phyloP scores from a whole-genome alignment of 306 rosid genomes.

The Ormosia emarginata region DNA sequence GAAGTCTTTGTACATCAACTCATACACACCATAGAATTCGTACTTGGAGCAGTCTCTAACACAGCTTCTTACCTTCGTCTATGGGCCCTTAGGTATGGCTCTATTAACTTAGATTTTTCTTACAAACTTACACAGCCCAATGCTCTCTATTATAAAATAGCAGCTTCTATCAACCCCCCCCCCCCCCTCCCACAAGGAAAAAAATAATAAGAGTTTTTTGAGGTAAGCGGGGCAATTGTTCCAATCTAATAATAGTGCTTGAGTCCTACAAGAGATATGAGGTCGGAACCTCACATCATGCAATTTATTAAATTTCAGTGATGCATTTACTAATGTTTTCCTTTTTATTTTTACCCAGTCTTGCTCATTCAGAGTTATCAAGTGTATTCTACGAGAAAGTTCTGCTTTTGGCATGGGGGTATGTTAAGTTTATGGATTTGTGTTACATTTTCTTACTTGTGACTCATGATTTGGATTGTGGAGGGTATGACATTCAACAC shows the following conservation, averaged over 20 bases:
- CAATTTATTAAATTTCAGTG: not conserved
- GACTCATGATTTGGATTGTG: slow-evolving; percentile 11
- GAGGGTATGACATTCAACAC: not conserved
- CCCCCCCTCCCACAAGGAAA: no score
- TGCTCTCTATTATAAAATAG: not conserved
- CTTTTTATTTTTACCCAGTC: slow-evolving; percentile 44
- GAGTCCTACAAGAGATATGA: not conserved
- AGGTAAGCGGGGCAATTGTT: not conserved
- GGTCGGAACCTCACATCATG: not conserved
- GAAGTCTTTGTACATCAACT: slow-evolving; percentile 92
- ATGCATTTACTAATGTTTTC: slow-evolving; percentile 7
- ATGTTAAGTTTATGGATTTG: slow-evolving; percentile 28
- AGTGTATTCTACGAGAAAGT: slow-evolving; percentile 93
- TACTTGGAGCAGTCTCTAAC: slow-evolving; percentile 90
- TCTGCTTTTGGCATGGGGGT: slow-evolving; percentile 62
- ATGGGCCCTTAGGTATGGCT: slow-evolving; percentile 91
- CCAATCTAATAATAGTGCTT: not conserved
- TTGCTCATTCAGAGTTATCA: slow-evolving; percentile 94
- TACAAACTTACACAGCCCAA: not conserved
- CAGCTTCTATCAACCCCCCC: not conserved
- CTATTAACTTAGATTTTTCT: not conserved
- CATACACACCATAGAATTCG: slow-evolving; percentile 91
- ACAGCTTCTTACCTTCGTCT: slow-evolving; percentile 97
- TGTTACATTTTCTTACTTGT: slow-evolving; percentile 4
- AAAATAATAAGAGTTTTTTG: not conserved